Percentiles rank a stretch among this genome's conserved stretches.
These are phyloP conservation scores for Blastobotrys indianensis DNA, from an alignment of 1,139 yeast species.

Conservation along the genomic window DNA sequence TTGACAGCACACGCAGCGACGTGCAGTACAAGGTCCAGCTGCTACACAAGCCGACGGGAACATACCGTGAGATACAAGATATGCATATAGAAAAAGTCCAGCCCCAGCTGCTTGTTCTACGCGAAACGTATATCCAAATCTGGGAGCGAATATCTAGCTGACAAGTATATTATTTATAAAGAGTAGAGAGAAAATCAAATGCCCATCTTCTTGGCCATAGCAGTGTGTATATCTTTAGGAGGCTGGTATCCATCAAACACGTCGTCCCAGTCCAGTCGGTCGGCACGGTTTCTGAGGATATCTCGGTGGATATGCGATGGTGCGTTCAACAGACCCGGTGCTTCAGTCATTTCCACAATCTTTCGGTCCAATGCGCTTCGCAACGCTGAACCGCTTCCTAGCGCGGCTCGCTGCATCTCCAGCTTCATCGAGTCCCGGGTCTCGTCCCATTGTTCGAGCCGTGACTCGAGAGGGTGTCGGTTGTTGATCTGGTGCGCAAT, in stretches of 20 bases:
- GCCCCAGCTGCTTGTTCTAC: slow-evolving; percentile 54
- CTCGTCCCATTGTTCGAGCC: slow-evolving; percentile 74
- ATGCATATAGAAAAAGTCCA: slow-evolving; percentile 44
- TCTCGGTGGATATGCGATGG: slow-evolving; percentile 56
- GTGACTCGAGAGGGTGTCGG: slow-evolving; percentile 80
- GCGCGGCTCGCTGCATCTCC: slow-evolving; percentile 74
- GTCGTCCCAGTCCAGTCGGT: slow-evolving; percentile 88
- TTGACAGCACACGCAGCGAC: slow-evolving; percentile 30
- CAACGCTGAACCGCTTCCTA: slow-evolving; percentile 92
- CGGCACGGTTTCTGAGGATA: slow-evolving; percentile 70
- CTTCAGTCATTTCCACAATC: slow-evolving; percentile 74
- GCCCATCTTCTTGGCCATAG: slow-evolving; percentile 63
- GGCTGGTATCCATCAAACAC: slow-evolving; percentile 47
- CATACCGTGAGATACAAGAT: slow-evolving; percentile 59
- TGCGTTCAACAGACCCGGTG: slow-evolving; percentile 48
- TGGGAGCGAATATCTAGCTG: slow-evolving; percentile 43
- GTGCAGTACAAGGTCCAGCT: slow-evolving; percentile 50
- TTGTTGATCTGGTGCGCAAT: slow-evolving; percentile 66
- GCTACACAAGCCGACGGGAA: slow-evolving; percentile 36
- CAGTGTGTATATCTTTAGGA: slow-evolving; percentile 48
- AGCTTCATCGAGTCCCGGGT: slow-evolving; percentile 64
- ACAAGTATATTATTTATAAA: not conserved
- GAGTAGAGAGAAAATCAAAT: slow-evolving; percentile 32
- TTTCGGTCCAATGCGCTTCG: slow-evolving; percentile 82
- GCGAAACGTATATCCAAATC: slow-evolving; percentile 59